Evolutionary conservation across 2,329 filamentous ascomycete genomes (phyloP).

Genomic region (Talaromyces sp.): DNA sequence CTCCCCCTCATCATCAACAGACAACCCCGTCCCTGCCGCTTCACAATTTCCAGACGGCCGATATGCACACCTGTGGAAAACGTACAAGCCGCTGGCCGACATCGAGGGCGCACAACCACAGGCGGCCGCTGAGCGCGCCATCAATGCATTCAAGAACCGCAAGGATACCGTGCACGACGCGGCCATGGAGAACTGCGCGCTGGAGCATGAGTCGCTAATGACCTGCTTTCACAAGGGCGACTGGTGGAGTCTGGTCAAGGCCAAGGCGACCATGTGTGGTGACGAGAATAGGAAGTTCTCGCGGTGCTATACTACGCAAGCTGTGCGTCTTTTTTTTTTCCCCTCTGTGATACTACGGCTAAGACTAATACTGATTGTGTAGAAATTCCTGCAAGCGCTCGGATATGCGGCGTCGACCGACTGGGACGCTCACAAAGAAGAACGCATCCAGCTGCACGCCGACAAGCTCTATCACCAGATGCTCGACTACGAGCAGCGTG

Average conservation of each 20-base stretch:
- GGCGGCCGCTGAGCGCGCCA: slow-evolving; percentile 76
- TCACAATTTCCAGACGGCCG: slow-evolving; percentile 65
- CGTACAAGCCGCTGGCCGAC: slow-evolving; percentile 68
- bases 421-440: slow-evolving; percentile 64
- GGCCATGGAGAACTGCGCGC: slow-evolving; percentile 87
- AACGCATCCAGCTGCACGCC: slow-evolving; percentile 92
- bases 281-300: slow-evolving; percentile 73
- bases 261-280: slow-evolving; percentile 70
- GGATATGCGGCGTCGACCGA: slow-evolving; percentile 73
- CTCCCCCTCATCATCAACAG: slow-evolving; percentile 26
- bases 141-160: slow-evolving; percentile 79
- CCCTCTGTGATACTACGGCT: not conserved
- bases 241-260: slow-evolving; percentile 53
- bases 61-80: slow-evolving; percentile 88
- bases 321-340: slow-evolving; percentile 42
- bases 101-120: slow-evolving; percentile 65
- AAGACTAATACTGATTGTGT: not conserved
- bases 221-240: slow-evolving; percentile 74
- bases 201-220: slow-evolving; percentile 78
- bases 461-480: slow-evolving; percentile 86
- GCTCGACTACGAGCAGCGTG: slow-evolving; percentile 71
- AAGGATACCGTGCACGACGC: slow-evolving; percentile 72
- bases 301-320: slow-evolving; percentile 84
- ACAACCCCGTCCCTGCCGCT: slow-evolving; percentile 35
- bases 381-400: slow-evolving; percentile 85